phyloP scores from a whole-genome alignment of 352 stramenopile species.

The Pythium oligandrum region DNA sequence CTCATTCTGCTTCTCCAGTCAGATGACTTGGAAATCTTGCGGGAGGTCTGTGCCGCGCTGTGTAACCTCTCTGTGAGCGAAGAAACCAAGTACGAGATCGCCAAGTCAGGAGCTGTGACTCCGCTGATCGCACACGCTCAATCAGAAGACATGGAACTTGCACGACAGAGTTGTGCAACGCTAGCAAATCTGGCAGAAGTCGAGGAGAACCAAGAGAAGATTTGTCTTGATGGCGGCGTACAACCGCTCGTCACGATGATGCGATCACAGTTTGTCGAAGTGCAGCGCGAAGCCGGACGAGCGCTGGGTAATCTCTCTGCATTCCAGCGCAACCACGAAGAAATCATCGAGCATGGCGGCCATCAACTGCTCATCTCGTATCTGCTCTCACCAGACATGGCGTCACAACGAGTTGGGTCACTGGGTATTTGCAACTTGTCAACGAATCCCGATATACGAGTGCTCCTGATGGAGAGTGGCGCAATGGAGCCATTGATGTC shows the following conservation, averaged over 20 bases:
- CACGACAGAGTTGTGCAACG: constrained; percentile 88
- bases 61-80: constrained; percentile 95
- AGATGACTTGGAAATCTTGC: constrained; percentile 90
- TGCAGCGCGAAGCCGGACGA: constrained; percentile 88
- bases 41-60: constrained; percentile 91
- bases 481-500: constrained; percentile 95
- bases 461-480: constrained; percentile 90
- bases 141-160: constrained; percentile 91
- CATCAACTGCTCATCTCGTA: constrained; percentile 96
- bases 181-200: constrained; percentile 95
- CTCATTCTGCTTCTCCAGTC: constrained; percentile 88
- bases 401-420: constrained; percentile 89
- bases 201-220: constrained; percentile 93
- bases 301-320: constrained; percentile 92
- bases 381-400: constrained; percentile 92
- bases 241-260: constrained; percentile 92
- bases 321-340: constrained; percentile 84
- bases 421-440: constrained; percentile 95
- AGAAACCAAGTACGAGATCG: constrained; percentile 97
- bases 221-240: constrained; percentile 90
- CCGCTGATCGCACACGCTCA: constrained; percentile 90
- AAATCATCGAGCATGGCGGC: constrained; percentile 88
- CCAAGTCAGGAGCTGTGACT: constrained; percentile 89
- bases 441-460: constrained; percentile 87
- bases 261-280: constrained; percentile 94